Percentiles rank a stretch among this genome's conserved stretches.
phyloP scores from a whole-genome alignment of 2,329 filamentous ascomycete genomes.

The Colletotrichum lentis region DNA sequence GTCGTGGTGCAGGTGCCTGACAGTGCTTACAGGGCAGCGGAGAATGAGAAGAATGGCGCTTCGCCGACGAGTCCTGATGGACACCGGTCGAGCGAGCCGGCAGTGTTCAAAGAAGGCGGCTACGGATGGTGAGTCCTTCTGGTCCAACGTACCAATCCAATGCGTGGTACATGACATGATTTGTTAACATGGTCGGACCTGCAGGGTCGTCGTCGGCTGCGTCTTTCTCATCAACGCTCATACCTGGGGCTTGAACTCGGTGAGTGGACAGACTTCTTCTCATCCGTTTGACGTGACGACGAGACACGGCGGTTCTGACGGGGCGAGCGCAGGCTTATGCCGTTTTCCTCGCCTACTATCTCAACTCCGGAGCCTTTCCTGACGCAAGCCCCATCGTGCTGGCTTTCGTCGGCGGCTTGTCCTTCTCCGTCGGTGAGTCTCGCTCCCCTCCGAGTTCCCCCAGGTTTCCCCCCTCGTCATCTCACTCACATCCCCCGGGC shows the following conservation, averaged over 20 bases:
- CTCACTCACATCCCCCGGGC: constrained; percentile 44
- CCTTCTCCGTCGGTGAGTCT: constrained; percentile 61
- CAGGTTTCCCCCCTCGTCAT: not conserved
- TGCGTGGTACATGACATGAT: not conserved
- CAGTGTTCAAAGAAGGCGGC: constrained; percentile 61
- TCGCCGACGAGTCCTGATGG: constrained; percentile 6
- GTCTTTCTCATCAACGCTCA: constrained; percentile 70
- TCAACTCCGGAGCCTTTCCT: constrained; percentile 67
- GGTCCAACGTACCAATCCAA: not conserved
- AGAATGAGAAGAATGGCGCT: constrained; percentile 24
- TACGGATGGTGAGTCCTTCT: constrained; percentile 62
- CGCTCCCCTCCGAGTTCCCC: not conserved
- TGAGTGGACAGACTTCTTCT: constrained; percentile 44
- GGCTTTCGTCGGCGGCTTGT: constrained; percentile 79
- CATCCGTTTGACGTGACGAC: not conserved
- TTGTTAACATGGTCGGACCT: not conserved
- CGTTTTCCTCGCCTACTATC: constrained; percentile 66
- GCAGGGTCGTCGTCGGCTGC: constrained; percentile 62
- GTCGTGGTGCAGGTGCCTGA: constrained; percentile 32
- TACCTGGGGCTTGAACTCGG: constrained; percentile 78
- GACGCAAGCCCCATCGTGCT: constrained; percentile 72
- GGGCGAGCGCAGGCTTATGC: constrained; percentile 56
- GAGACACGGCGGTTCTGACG: constrained; percentile 14
- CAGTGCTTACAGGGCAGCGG: constrained; percentile 26
- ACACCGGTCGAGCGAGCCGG: constrained; percentile 29